A percentile compares a stretch with the other conserved stretches of the same genome.
Conservation (phyloP, 2,329 filamentous ascomycete genomes). For the Phialophora tarda region DNA sequence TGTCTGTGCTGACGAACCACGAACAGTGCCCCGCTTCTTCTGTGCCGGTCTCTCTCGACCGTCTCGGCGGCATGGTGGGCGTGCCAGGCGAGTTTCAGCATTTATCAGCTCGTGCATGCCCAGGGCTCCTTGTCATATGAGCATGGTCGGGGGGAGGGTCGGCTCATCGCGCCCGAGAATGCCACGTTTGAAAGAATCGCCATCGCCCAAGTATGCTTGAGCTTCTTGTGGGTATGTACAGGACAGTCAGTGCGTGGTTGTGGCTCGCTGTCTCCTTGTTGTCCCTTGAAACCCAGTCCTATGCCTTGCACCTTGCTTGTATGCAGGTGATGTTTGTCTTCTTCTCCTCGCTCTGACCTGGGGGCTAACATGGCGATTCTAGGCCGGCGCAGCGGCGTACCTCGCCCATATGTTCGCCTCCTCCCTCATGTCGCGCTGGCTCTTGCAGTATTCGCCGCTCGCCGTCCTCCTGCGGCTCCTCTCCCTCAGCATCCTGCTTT, state of each 20-base stretch:
- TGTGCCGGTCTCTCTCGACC: constrained; percentile 74
- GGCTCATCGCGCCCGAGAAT: constrained; percentile 51
- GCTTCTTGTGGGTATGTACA: constrained; percentile 41
- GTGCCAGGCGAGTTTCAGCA: constrained; percentile 65
- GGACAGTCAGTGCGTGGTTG: too few relatives aligned
- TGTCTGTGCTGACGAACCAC: background rate
- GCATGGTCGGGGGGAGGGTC: constrained; percentile 46
- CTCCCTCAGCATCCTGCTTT: constrained; percentile 37
- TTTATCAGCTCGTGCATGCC: constrained; percentile 50
- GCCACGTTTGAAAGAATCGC: constrained; percentile 23
- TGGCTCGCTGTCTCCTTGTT: background rate
- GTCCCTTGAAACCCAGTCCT: background rate
- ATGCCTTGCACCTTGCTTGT: background rate
- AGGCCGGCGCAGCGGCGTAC: constrained; percentile 39
- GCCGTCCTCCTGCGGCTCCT: constrained; percentile 77
- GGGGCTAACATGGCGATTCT: constrained; percentile 41
- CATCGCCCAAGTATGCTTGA: constrained; percentile 35
- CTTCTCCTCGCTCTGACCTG: background rate
- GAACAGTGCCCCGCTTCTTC: constrained; percentile 65
- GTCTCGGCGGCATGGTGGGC: constrained; percentile 73
- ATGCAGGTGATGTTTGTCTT: background rate
- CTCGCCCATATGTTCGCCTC: constrained; percentile 39
- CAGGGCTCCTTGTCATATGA: constrained; percentile 46
- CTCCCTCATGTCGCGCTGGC: constrained; percentile 54
- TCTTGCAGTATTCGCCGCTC: constrained; percentile 78